A percentile compares a stretch with the other conserved stretches of the same genome.
These are phyloP conservation scores for Tulasnella sp. DNA, from an alignment of 768 basidiomycete genomes.

Conservation along the genomic window DNA sequence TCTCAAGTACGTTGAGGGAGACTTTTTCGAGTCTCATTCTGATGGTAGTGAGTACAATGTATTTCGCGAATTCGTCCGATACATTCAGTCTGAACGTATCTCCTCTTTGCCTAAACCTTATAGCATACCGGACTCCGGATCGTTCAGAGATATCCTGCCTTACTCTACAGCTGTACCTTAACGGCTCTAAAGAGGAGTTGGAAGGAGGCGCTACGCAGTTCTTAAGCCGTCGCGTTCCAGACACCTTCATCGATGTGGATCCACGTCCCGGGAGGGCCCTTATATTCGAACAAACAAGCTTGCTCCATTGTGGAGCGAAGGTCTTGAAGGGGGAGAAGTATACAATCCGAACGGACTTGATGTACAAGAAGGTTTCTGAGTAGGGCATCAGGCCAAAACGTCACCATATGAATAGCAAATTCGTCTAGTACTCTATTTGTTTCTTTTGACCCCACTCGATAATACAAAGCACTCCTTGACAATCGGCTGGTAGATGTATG, in stretches of 20 bases:
- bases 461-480: too few relatives aligned
- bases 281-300: conserved; percentile 32
- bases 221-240: not conserved
- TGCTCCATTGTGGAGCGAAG: not conserved
- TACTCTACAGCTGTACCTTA: conserved; percentile 36
- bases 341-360: not conserved
- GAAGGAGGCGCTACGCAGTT: conserved; percentile 36
- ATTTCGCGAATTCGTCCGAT: too few relatives aligned
- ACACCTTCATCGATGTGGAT: conserved; percentile 29
- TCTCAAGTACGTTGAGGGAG: conserved; percentile 33
- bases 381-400: too few relatives aligned
- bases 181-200: conserved; percentile 30
- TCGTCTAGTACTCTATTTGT: too few relatives aligned
- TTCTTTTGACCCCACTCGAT: too few relatives aligned
- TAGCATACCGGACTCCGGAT: conserved; percentile 28
- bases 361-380: too few relatives aligned
- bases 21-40: conserved; percentile 35
- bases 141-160: conserved; percentile 33
- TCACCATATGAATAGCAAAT: too few relatives aligned
- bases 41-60: conserved; percentile 15
- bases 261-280: conserved; percentile 33
- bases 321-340: not conserved
- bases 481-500: too few relatives aligned
- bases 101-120: too few relatives aligned
- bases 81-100: too few relatives aligned